A percentile compares a stretch with the other conserved stretches of the same genome.
Conservation (phyloP, 2,329 filamentous ascomycete species). For the Huntiella bhutanensis region DNA sequence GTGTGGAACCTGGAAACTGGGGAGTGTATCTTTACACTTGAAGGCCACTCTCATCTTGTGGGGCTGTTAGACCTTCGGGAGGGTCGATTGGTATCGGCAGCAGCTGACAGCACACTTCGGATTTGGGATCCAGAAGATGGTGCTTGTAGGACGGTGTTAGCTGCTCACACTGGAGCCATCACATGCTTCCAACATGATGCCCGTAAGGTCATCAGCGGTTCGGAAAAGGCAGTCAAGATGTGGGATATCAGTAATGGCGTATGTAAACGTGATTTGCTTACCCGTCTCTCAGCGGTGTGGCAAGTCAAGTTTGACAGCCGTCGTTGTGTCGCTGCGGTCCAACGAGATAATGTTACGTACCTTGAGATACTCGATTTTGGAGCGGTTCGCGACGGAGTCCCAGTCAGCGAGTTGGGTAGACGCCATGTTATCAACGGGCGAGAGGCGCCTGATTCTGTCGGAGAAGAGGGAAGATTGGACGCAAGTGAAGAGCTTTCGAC, state of each 20-base stretch:
- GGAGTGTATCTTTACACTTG: slow-evolving; percentile 67
- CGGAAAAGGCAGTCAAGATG: slow-evolving; percentile 92
- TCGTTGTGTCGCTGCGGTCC: slow-evolving; percentile 87
- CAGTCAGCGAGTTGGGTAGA: slow-evolving; percentile 56
- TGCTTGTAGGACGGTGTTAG: slow-evolving; percentile 73
- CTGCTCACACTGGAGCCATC: slow-evolving; percentile 88
- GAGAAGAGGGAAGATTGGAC: too few relatives aligned
- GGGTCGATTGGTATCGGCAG: slow-evolving; percentile 81
- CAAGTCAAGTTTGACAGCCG: slow-evolving; percentile 96
- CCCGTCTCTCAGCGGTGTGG: slow-evolving; percentile 92
- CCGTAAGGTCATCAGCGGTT: slow-evolving; percentile 90
- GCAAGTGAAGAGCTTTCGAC: too few relatives aligned
- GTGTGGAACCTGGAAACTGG: slow-evolving; percentile 91
- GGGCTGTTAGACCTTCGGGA: slow-evolving; percentile 78
- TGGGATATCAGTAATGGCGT: slow-evolving; percentile 90
- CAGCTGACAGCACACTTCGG: slow-evolving; percentile 81
- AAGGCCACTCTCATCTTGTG: slow-evolving; percentile 83
- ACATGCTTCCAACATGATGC: slow-evolving; percentile 98
- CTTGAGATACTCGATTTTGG: slow-evolving; percentile 97
- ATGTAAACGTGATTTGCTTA: slow-evolving; percentile 80
- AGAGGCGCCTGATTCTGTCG: too few relatives aligned
- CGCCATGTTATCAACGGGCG: slow-evolving; percentile 45
- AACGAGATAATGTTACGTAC: slow-evolving; percentile 80
- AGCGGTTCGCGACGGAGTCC: slow-evolving; percentile 71
- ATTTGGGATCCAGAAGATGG: slow-evolving; percentile 96